These are phyloP conservation scores for Ceratobasidium sp. DNA, from an alignment of 1,284 basidiomycete genomes.

Conservation along the genomic window DNA sequence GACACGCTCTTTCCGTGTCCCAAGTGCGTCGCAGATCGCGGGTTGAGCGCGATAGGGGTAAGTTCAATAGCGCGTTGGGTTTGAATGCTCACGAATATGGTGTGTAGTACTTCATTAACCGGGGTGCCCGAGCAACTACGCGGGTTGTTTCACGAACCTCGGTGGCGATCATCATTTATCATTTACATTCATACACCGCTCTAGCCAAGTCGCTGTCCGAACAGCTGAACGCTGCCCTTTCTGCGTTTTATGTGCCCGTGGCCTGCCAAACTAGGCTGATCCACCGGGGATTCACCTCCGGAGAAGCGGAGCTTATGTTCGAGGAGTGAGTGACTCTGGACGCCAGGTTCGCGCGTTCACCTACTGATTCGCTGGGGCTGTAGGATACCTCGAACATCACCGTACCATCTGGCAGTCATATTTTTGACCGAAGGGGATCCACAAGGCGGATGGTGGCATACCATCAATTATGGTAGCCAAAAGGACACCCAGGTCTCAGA, in stretches of 20 bases:
- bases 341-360: background rate
- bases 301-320: background rate
- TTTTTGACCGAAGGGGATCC: conserved; percentile 15
- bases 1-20: background rate
- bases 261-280: background rate
- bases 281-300: background rate
- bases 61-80: background rate
- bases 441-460: background rate
- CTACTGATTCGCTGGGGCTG: too few relatives aligned
- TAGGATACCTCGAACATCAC: background rate
- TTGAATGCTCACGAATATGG: background rate
- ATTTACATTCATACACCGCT: background rate
- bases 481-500: background rate
- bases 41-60: background rate
- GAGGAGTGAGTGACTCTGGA: background rate
- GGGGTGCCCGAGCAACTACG: background rate
- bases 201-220: background rate
- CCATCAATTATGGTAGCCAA: background rate
- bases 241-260: conserved; percentile 1
- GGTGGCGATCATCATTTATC: background rate
- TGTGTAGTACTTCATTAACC: conserved; percentile 14
- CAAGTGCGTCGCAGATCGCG: background rate
- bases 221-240: background rate
- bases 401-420: conserved; percentile 2
- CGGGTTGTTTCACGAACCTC: background rate